Base-by-base conservation (phyloP, 441 rosid species). In the Capsella rubella region DNA sequence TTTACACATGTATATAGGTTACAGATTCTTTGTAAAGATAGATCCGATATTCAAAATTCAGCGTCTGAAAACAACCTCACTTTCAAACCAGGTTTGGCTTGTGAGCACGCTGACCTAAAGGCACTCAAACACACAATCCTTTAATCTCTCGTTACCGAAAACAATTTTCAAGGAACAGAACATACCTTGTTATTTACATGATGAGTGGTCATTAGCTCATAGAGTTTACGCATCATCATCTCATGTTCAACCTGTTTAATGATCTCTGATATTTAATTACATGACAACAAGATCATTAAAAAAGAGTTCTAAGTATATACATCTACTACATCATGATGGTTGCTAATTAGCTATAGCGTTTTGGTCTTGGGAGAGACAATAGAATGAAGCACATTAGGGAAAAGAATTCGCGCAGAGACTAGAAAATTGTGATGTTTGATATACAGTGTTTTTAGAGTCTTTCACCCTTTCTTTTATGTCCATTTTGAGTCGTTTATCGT, bases 161-260 rank as follows among this genome's bases (percentile, higher is more conserved):
- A 18, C 15, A 21, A 46, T 21, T 21, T 21, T 21, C 25, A 21
- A 21, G 25, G 25, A 62, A 63, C n/a, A 54, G 54, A 69, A 37
- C 64, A 70, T 70, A 92, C 97, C 87, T 84, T 82, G 39, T 85
- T 79, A 14, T 78, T 75, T 28, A 71, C 32, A 71, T 74, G 84
- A 8, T 83, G 86, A 35, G 84, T 73, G 66, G 70, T 16, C 90
- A 83, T 82, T 73, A 92, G 74, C 61, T 86, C 87, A 55, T 69
- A 85, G 76, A 88, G 88, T 75, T 92, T 92, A 59, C 81, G 82
- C 97, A 90, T 89, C 76, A 89, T 67, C 93, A 87, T 89, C 76
- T 87, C 87, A 71, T 92, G 91, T 76, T 89, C 95, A 52, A 87
- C 91, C 94, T 92, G 28, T 47, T 31, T 51, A 15, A 15, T 31